Evolutionary conservation across 352 stramenopile genomes (phyloP).

Genomic region (Globisporangium emineosum): DNA sequence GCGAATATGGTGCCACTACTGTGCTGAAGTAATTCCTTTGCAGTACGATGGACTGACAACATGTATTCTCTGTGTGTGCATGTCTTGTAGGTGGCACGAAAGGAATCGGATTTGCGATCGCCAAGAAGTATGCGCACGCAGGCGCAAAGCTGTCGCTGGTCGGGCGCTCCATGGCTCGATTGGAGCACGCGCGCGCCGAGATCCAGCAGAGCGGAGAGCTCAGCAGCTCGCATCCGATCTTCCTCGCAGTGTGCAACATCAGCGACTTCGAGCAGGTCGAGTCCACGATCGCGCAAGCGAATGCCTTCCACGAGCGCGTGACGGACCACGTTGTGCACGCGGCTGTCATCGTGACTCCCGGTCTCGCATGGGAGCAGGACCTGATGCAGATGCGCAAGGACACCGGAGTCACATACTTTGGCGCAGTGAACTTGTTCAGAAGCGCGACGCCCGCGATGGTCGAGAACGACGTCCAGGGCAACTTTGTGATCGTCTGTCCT

Average conservation of each 20-base stretch:
- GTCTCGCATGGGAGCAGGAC: slow-evolving; percentile 58
- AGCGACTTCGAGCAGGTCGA: slow-evolving; percentile 34
- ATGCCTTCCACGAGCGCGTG: slow-evolving; percentile 46
- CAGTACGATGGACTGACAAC: not conserved
- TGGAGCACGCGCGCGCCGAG: slow-evolving; percentile 11
- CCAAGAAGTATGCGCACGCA: slow-evolving; percentile 50
- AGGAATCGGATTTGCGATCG: slow-evolving; percentile 52
- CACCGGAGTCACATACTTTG: slow-evolving; percentile 67
- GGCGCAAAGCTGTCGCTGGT: slow-evolving; percentile 37
- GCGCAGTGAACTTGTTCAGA: slow-evolving; percentile 55
- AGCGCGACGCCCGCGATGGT: slow-evolving; percentile 58
- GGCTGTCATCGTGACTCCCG: slow-evolving; percentile 27
- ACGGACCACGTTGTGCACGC: slow-evolving; percentile 66
- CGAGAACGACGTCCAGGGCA: slow-evolving; percentile 30
- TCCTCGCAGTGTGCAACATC: slow-evolving; percentile 40
- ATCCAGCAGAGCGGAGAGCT: slow-evolving; percentile 5
- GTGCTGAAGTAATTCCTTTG: no score
- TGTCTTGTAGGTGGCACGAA: slow-evolving; percentile 5
- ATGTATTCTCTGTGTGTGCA: not conserved
- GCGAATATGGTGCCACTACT: not conserved
- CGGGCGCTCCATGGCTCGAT: slow-evolving; percentile 3
- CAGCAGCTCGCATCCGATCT: slow-evolving; percentile 20
- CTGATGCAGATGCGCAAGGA: slow-evolving; percentile 31
- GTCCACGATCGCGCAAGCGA: slow-evolving; percentile 43
- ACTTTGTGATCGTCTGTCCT: slow-evolving; percentile 52